Percentiles rank a stretch among this genome's conserved stretches.
phyloP scores from a whole-genome alignment of 2,329 filamentous ascomycete genomes.

The Cercospora zeina region DNA sequence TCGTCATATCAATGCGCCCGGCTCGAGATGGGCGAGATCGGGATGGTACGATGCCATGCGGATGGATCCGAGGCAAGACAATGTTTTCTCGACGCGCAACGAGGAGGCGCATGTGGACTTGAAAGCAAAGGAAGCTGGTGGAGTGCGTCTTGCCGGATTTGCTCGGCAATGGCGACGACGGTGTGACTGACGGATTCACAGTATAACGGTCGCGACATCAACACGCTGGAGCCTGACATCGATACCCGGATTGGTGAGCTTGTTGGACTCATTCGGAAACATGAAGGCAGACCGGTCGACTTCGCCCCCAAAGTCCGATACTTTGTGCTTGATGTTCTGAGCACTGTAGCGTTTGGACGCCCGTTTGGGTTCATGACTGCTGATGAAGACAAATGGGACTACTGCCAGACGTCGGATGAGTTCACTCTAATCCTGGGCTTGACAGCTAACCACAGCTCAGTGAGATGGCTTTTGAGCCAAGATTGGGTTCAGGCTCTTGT shows the following conservation, averaged over 20 bases:
- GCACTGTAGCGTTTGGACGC: conserved; percentile 54
- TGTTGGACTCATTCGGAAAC: conserved; percentile 50
- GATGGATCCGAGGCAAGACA: conserved; percentile 57
- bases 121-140: conserved; percentile 54
- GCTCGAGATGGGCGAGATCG: conserved; percentile 36
- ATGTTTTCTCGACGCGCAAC: conserved; percentile 55
- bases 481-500: conserved; percentile 30
- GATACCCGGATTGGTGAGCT: conserved; percentile 52
- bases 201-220: conserved; percentile 60
- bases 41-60: conserved; percentile 53
- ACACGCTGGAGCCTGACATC: conserved; percentile 52
- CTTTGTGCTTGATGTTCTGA: conserved; percentile 60
- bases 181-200: conserved; percentile 31
- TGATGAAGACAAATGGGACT: conserved; percentile 49
- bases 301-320: conserved; percentile 53
- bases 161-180: conserved; percentile 9
- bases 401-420: conserved; percentile 28
- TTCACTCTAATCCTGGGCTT: conserved; percentile 34
- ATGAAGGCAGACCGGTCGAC: conserved; percentile 46
- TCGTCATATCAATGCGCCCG: conserved; percentile 47
- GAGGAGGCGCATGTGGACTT: conserved; percentile 50
- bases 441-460: conserved; percentile 29
- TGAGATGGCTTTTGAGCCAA: conserved; percentile 31
- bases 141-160: conserved; percentile 42
- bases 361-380: conserved; percentile 55